These are phyloP conservation scores for Fusarium pininemorale DNA, from an alignment of 2,329 filamentous ascomycete species.

Conservation along the genomic window DNA sequence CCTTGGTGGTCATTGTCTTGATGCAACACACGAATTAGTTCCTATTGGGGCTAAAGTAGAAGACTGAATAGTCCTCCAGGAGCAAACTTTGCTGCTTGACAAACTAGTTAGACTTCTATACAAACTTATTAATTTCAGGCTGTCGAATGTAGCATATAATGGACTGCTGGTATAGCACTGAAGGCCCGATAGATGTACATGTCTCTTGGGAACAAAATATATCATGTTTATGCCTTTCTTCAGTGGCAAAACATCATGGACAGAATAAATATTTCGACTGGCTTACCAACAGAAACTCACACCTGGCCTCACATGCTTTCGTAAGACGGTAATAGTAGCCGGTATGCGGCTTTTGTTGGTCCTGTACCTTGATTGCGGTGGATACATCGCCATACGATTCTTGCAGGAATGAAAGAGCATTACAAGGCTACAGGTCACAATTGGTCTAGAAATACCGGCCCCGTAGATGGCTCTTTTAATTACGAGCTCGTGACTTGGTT, in stretches of 20 bases:
- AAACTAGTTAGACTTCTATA: background rate
- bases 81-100: background rate
- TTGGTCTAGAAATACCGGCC: background rate
- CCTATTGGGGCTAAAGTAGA: background rate
- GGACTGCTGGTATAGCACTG: background rate
- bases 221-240: no score
- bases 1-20: background rate
- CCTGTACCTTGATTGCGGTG: accelerated
- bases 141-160: background rate
- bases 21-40: background rate
- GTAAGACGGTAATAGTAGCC: background rate
- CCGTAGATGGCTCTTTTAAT: background rate
- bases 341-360: background rate
- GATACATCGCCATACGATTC: background rate
- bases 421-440: background rate
- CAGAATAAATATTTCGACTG: background rate
- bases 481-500: background rate
- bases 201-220: background rate
- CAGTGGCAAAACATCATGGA: background rate
- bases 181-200: background rate
- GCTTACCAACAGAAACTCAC: background rate
- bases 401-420: background rate
- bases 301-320: background rate
- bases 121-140: background rate
- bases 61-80: background rate